phyloP scores from a whole-genome alignment of 176 grass and related monocot genomes.

The Ensete ventricosum region DNA sequence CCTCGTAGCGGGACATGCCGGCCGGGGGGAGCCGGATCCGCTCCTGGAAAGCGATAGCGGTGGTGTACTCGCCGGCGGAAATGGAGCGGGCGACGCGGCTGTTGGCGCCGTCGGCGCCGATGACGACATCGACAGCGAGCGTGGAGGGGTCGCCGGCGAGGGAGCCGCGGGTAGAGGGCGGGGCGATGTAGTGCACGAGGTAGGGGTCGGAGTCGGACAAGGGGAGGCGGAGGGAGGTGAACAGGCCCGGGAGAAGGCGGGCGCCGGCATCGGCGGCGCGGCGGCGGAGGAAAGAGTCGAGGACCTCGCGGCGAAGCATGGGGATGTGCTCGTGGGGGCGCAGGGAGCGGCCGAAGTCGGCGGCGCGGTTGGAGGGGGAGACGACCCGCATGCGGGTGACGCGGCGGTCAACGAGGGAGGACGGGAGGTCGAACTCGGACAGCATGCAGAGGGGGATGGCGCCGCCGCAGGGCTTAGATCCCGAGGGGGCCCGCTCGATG shows the following conservation, averaged over 20 bases:
- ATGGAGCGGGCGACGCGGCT: constrained; percentile 71
- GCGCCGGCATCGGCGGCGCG: constrained; percentile 49
- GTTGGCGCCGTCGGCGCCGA: constrained; percentile 88
- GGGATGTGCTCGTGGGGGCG: constrained; percentile 62
- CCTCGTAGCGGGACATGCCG: constrained; percentile 65
- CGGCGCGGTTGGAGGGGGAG: constrained; percentile 73
- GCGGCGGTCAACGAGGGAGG: constrained; percentile 59
- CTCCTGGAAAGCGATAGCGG: constrained; percentile 97
- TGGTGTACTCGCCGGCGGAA: constrained; percentile 66
- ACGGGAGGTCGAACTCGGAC: constrained; percentile 70
- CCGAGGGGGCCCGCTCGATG: constrained; percentile 60
- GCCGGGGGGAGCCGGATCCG: constrained; percentile 65
- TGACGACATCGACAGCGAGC: constrained; percentile 66
- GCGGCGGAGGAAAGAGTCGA: constrained; percentile 71
- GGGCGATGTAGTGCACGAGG: constrained; percentile 54
- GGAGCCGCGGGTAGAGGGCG: not conserved
- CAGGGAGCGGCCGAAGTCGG: constrained; percentile 62
- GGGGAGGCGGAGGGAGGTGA: constrained; percentile 53
- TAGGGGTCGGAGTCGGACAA: constrained; percentile 37
- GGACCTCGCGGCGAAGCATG: constrained; percentile 89
- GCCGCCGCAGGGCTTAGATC: constrained; percentile 84
- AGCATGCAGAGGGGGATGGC: constrained; percentile 97
- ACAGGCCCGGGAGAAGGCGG: constrained; percentile 49
- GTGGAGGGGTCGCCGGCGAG: constrained; percentile 6
- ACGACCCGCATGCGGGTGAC: constrained; percentile 73